Evolutionary conservation across 768 basidiomycete species (phyloP).

Genomic region (Tulasnella sp.): DNA sequence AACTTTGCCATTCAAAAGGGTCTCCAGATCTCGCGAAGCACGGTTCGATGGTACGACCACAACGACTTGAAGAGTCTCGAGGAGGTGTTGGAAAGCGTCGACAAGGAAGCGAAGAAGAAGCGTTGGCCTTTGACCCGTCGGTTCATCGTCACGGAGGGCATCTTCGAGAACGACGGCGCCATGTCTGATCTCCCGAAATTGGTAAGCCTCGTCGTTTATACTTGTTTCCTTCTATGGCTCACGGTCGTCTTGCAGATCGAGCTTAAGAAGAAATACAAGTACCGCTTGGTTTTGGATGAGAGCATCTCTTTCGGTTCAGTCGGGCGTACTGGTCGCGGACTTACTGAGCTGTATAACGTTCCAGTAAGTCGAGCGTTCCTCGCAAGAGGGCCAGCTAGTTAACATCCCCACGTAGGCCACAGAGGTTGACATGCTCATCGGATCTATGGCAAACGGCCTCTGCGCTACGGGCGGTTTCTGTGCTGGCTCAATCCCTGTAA

Average conservation of each 20-base stretch:
- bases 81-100: slow-evolving; percentile 77
- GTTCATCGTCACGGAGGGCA: slow-evolving; percentile 96
- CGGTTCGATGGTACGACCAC: slow-evolving; percentile 94
- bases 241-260: slow-evolving; percentile 64
- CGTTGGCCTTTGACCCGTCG: slow-evolving; percentile 79
- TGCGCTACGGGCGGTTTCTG: slow-evolving; percentile 92
- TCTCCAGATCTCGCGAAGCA: slow-evolving; percentile 88
- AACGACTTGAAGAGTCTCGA: slow-evolving; percentile 92
- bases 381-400: background rate
- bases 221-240: background rate
- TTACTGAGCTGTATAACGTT: slow-evolving; percentile 94
- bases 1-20: slow-evolving; percentile 97
- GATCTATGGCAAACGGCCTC: slow-evolving; percentile 83
- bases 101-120: slow-evolving; percentile 87
- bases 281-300: slow-evolving; percentile 92
- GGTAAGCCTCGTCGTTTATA: slow-evolving; percentile 53
- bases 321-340: slow-evolving; percentile 89
- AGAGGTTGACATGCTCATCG: slow-evolving; percentile 94
- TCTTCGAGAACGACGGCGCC: slow-evolving; percentile 92
- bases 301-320: slow-evolving; percentile 91
- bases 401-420: slow-evolving; percentile 56
- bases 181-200: slow-evolving; percentile 92
- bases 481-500: slow-evolving; percentile 78
- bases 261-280: slow-evolving; percentile 94
- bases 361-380: slow-evolving; percentile 57